Evolutionary conservation across 2,329 filamentous ascomycete species (phyloP).

Genomic region (Ophiognomonia clavigignenti-juglandacearum): DNA sequence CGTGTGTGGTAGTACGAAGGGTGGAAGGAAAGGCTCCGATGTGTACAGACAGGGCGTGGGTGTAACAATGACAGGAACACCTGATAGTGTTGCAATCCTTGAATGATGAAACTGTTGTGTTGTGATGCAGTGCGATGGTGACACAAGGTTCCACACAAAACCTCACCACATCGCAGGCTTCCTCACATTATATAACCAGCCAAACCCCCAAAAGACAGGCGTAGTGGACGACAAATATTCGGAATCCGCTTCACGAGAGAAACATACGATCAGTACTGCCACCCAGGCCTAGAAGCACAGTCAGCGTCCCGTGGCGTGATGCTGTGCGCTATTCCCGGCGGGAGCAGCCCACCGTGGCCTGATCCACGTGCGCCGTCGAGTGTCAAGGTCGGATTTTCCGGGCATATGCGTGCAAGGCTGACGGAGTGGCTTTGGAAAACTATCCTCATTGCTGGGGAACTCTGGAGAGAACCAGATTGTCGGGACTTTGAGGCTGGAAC

Average conservation of each 20-base stretch:
- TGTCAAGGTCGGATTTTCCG: neutral
- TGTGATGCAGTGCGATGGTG: too few species aligned
- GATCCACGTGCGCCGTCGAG: neutral
- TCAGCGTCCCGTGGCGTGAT: conserved; percentile 9
- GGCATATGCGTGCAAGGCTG: neutral
- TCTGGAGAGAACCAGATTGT: conserved; percentile 16
- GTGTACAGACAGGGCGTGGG: neutral
- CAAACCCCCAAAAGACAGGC: too few species aligned
- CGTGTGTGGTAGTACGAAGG: neutral
- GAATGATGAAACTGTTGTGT: too few species aligned
- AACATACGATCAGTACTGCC: conserved; percentile 5
- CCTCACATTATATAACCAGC: too few species aligned
- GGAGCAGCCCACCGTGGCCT: conserved; percentile 16
- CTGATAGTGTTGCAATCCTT: too few species aligned
- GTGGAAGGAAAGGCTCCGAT: neutral
- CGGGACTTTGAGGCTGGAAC: conserved; percentile 3
- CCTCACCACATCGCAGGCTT: too few species aligned
- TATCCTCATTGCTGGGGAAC: conserved; percentile 11
- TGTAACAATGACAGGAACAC: neutral
- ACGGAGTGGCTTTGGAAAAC: neutral
- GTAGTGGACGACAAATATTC: too few species aligned
- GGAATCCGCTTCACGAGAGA: too few species aligned
- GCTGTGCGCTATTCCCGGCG: too few species aligned
- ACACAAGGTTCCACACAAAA: too few species aligned
- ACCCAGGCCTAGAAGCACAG: neutral